A percentile compares a stretch with the other conserved stretches of the same genome.
Conservation (phyloP, 192 early-diverging fungal species). For the Entomortierella parvispora region DNA sequence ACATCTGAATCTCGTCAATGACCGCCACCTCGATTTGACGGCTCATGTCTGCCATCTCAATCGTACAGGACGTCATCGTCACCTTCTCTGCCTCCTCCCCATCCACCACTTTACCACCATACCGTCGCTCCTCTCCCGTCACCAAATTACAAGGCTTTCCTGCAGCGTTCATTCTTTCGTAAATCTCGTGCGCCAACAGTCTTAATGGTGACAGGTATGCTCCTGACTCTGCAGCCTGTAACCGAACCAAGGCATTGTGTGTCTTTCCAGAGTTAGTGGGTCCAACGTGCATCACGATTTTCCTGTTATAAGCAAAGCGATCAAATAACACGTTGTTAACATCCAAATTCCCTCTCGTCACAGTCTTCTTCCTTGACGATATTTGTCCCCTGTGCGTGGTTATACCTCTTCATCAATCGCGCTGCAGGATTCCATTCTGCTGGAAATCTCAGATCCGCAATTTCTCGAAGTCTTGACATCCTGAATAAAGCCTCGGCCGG, state of each 20-base stretch:
- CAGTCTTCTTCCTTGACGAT: neutral
- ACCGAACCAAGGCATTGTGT: constrained; percentile 81
- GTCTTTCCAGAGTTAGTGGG: constrained; percentile 99
- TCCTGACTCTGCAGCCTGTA: constrained; percentile 69
- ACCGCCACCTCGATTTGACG: constrained; percentile 82
- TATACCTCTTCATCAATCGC: constrained; percentile 76
- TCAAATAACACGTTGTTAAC: neutral
- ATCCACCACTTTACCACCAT: constrained; percentile 51
- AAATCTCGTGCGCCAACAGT: constrained; percentile 93
- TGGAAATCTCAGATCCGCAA: constrained; percentile 82
- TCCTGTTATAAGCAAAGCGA: constrained; percentile 55
- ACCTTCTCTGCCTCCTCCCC: constrained; percentile 29
- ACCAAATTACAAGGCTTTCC: constrained; percentile 85
- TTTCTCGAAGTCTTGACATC: constrained; percentile 57
- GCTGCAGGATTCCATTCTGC: constrained; percentile 82
- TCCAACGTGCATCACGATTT: constrained; percentile 93
- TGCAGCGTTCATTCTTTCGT: constrained; percentile 78
- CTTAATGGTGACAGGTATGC: constrained; percentile 93
- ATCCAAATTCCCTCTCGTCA: too few relatives aligned
- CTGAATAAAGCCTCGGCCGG: constrained; percentile 19
- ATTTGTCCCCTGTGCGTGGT: neutral
- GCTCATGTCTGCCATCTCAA: constrained; percentile 86
- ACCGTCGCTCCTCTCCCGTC: constrained; percentile 90
- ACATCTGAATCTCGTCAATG: constrained; percentile 98
- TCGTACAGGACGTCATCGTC: constrained; percentile 76